These are phyloP conservation scores for Lentinula edodes DNA, from an alignment of 768 basidiomycete species.

Conservation along the genomic window DNA sequence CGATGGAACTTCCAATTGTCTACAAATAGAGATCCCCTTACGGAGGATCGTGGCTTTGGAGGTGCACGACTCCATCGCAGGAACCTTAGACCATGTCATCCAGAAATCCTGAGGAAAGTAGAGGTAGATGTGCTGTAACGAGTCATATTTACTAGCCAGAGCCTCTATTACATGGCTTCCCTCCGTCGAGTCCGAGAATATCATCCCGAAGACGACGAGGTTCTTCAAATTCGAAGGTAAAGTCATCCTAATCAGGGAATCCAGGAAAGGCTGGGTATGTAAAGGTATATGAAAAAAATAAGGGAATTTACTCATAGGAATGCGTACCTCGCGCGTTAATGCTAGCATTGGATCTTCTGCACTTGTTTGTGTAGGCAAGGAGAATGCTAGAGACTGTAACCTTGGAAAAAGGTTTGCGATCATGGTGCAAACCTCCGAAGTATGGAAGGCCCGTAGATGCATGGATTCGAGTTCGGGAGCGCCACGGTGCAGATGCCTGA, in stretches of 20 bases:
- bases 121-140: conserved; percentile 9
- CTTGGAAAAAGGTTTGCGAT: conserved; percentile 9
- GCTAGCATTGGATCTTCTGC: conserved; percentile 11
- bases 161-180: conserved; percentile 9
- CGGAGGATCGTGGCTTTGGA: neutral
- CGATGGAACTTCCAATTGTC: conserved; percentile 1
- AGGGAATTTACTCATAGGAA: neutral
- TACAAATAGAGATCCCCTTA: neutral
- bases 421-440: conserved; percentile 5
- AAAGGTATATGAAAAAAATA: neutral
- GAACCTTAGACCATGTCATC: conserved; percentile 10
- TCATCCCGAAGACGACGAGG: conserved; percentile 11
- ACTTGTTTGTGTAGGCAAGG: conserved; percentile 8
- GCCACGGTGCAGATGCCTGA: conserved; percentile 5
- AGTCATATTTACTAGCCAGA: conserved; percentile 7
- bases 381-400: conserved; percentile 9
- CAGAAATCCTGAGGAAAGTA: conserved; percentile 10
- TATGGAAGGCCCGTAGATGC: conserved; percentile 11
- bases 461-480: conserved; percentile 9
- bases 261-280: conserved; percentile 7
- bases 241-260: conserved; percentile 9
- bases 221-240: conserved; percentile 6
- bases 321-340: conserved; percentile 10
- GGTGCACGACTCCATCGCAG: neutral
- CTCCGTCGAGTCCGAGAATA: conserved; percentile 9